Base-by-base conservation (phyloP, 805 yeast genomes). In the Candida coleopterorum region DNA sequence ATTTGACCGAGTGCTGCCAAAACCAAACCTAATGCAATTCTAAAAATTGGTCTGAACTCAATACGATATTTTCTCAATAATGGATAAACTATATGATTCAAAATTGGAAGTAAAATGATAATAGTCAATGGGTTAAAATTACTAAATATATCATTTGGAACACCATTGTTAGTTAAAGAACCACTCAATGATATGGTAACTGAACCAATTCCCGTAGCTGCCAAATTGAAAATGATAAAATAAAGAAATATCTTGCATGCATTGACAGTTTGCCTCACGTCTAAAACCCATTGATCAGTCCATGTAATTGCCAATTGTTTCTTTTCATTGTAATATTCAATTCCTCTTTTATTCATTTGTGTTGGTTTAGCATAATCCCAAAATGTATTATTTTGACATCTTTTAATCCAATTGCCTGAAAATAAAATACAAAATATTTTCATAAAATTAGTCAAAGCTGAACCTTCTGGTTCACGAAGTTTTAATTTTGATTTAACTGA, bases 121-220 rank as follows among this genome's bases (percentile, higher is more conserved):
- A 74, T 75, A n/a, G 78, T 68, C 41, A 74, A 60, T 32, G 76
- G 77, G 46, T 75, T 74, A 58, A 75, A 72, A 49, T 72, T 74
- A 44, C 60, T 66, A 58, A 73, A 70, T 47, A 75, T 63, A 60
- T 75, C 79, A 48, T 75, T 74, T 41, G 79, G 79, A 46, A 75
- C 75, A 34, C 76, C 75, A 21, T 70, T 56, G 21, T 71, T 58
- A 9, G 65, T 52, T 78, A 74, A 71, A 20, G 75, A 64, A 42
- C 75, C 76, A 32, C 78, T 77, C 52, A 73, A 78, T 3, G 76
- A 69, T 38, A 65, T 71, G 48, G 68, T 74, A 42, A 58, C 52
- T 28, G 70, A 56, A 23, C 75, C 75, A 46, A 72, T 58, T 44
- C 77, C 78, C 38, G 68, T 58, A 48, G 73, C 77, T 41, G 70